A percentile compares a stretch with the other conserved stretches of the same genome.
These are phyloP conservation scores for Spathaspora passalidarum DNA, from an alignment of 805 yeast genomes.

Conservation along the genomic window DNA sequence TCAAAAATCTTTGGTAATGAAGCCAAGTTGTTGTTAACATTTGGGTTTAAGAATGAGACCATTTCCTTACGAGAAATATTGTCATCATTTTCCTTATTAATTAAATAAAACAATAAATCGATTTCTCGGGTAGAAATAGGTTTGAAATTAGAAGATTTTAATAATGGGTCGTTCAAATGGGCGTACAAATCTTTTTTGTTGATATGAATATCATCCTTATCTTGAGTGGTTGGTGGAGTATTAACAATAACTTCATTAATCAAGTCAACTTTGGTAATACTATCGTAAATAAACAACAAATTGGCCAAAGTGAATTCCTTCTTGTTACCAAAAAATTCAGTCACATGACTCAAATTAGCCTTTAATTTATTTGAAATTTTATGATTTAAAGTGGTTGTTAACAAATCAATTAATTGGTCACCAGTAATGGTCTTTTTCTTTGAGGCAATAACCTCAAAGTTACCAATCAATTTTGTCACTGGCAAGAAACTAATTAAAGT, in stretches of 20 bases:
- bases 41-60: constrained; percentile 57
- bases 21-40: constrained; percentile 33
- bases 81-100: constrained; percentile 32
- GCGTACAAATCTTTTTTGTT: constrained; percentile 38
- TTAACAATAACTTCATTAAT: constrained; percentile 45
- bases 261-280: constrained; percentile 40
- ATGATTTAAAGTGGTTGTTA: constrained; percentile 38
- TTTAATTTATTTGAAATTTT: constrained; percentile 39
- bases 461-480: constrained; percentile 44
- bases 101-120: constrained; percentile 39
- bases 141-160: constrained; percentile 41
- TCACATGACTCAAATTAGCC: constrained; percentile 28
- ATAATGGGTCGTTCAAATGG: constrained; percentile 42
- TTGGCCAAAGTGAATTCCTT: constrained; percentile 34
- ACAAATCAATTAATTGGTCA: constrained; percentile 30
- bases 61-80: constrained; percentile 40
- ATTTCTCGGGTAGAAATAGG: constrained; percentile 39
- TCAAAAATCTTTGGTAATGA: constrained; percentile 38
- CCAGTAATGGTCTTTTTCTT: constrained; percentile 27
- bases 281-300: constrained; percentile 37
- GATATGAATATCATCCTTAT: constrained; percentile 39
- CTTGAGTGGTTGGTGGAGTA: constrained; percentile 41
- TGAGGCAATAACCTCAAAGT: constrained; percentile 35
- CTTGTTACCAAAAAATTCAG: constrained; percentile 31
- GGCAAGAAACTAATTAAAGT: constrained; percentile 41